Evolutionary conservation across 352 stramenopile genomes (phyloP), one percentile per base, ranked within the genome.

Genomic region (Pythium rishiriense): DNA sequence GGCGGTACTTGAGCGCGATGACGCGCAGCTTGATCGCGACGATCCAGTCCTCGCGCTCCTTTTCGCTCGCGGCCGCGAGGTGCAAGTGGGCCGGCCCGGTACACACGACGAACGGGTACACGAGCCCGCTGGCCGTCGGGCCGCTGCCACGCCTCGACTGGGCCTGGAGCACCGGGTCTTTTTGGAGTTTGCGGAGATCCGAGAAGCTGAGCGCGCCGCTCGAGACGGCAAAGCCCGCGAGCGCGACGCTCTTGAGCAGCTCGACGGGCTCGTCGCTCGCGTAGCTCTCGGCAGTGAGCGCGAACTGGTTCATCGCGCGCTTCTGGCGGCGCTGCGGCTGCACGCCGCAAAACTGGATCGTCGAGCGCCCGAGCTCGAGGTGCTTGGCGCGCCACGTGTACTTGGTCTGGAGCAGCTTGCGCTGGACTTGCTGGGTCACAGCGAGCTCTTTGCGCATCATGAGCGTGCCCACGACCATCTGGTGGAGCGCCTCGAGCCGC

Each of bases 221-320:
- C 28, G 56, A 67, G 9, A 58, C 47, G 1, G 65, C 52, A 49
- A 67, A 68, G 22, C 58, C 65, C 22, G 54, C 41, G 50, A 72
- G 25, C 15, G 50, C 19, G 17, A 68, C 58, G 11, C 31, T 59
- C 19, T 70, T 74, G 43, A 89, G 68, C 42, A 87, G 76, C 22
- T 84, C 79, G n/a, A 81, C 69, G 26, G 58, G 68, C 56, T 91
- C 82, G 47, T 88, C 80, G 19, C 71, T 76, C n/a, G 76, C 75
- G 45, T 83, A 81, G 64, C 71, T 87, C 3, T 73, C 71, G 0
- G 66, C 66, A 1, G 82, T 87, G 47, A 91, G 80, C 19, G 62
- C 64, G 35, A 91, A 91, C 57, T 91, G 80, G 55, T 90, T 87
- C 80, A 90, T 90, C 6, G 62, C 62, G 24, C 53, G 62, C 41